A percentile compares a stretch with the other conserved stretches of the same genome.
Conservation (phyloP, 768 basidiomycete species). For the Steccherinum ochraceum region DNA sequence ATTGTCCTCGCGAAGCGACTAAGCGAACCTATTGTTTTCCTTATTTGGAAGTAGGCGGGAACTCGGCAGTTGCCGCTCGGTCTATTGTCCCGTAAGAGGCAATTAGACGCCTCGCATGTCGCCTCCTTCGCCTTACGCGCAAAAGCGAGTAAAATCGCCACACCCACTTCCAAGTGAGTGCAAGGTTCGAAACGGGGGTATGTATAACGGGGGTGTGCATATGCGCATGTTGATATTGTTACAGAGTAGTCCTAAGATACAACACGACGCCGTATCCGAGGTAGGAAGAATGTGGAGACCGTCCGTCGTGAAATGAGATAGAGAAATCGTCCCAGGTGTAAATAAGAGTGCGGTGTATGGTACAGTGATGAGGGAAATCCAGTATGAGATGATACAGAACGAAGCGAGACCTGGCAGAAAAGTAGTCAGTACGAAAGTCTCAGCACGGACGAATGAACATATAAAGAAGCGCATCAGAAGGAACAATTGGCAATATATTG, state of each 20-base stretch:
- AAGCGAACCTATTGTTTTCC: conserved; percentile 8
- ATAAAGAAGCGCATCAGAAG: conserved; percentile 18
- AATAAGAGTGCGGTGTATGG: neutral
- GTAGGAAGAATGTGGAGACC: too few relatives aligned
- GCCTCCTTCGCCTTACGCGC: too few relatives aligned
- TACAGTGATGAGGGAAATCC: neutral
- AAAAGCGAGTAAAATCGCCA: neutral
- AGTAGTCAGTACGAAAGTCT: neutral
- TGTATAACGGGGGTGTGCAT: too few relatives aligned
- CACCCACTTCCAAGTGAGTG: too few relatives aligned
- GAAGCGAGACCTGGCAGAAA: neutral
- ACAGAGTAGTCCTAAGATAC: too few relatives aligned
- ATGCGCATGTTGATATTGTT: too few relatives aligned
- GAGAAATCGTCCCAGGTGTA: too few relatives aligned
- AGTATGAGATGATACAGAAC: neutral
- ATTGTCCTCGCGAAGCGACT: conserved; percentile 5
- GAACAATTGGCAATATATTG: conserved; percentile 45
- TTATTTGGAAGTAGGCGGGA: conserved; percentile 7
- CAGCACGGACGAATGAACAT: neutral
- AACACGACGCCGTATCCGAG: too few relatives aligned
- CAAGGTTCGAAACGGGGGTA: too few relatives aligned
- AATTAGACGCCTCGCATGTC: neutral
- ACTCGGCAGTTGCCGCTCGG: neutral
- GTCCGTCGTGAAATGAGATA: too few relatives aligned
- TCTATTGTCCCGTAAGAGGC: neutral